These are phyloP conservation scores for Trichoderma aggressivum DNA, from an alignment of 2,329 filamentous ascomycete species.

Conservation along the genomic window DNA sequence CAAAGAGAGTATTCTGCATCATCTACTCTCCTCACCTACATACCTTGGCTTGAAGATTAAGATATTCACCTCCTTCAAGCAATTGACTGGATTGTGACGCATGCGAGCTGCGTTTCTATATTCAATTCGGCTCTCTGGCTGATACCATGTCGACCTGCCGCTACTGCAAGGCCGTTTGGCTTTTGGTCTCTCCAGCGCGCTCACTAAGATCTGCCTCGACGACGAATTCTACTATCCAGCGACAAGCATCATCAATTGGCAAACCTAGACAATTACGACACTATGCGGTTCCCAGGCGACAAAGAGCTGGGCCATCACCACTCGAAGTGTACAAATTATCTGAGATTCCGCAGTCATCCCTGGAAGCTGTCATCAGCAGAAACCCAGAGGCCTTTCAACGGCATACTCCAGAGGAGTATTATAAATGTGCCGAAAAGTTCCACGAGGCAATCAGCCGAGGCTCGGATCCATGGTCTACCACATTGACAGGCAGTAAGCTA, in stretches of 20 bases:
- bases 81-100: too few relatives aligned
- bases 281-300: constrained; percentile 15
- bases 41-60: background rate
- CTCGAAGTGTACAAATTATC: constrained; percentile 25
- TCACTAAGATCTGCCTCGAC: background rate
- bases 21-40: background rate
- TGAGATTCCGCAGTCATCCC: constrained; percentile 24
- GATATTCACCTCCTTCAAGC: background rate
- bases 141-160: background rate
- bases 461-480: constrained; percentile 23
- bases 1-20: background rate
- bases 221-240: background rate
- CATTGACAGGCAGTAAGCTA: constrained; percentile 26
- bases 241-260: background rate
- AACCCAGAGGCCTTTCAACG: constrained; percentile 20
- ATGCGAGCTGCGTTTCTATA: background rate
- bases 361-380: constrained; percentile 23
- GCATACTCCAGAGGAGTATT: constrained; percentile 27
- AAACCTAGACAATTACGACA: background rate
- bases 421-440: constrained; percentile 25
- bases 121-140: background rate
- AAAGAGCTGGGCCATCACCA: background rate
- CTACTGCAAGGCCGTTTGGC: background rate
- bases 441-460: constrained; percentile 24
- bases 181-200: background rate